Conservation (phyloP, 1,284 basidiomycete genomes). For the Irpex sp. region DNA sequence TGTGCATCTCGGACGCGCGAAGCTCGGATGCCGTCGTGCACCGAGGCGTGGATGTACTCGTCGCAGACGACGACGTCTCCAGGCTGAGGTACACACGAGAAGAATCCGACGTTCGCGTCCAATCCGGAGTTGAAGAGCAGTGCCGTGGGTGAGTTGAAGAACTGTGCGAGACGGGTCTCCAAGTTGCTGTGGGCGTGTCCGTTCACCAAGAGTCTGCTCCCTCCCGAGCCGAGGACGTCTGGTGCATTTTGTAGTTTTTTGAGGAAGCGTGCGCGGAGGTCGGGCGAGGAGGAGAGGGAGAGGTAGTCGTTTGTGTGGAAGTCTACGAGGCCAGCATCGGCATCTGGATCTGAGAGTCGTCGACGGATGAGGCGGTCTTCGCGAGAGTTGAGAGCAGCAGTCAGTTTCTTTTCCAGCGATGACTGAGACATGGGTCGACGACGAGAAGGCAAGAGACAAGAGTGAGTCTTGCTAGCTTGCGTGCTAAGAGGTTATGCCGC, state of each 20-base stretch:
- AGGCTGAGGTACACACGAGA: conserved; percentile 77
- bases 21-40: conserved; percentile 85
- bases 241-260: conserved; percentile 46
- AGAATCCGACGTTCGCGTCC: conserved; percentile 92
- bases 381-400: conserved; percentile 55
- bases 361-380: conserved; percentile 61
- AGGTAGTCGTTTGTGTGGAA: conserved; percentile 96
- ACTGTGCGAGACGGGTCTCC: conserved; percentile 61
- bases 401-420: conserved; percentile 36
- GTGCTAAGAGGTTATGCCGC: not conserved
- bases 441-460: not conserved
- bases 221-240: conserved; percentile 83
- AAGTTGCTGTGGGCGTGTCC: conserved; percentile 63
- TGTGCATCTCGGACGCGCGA: conserved; percentile 45
- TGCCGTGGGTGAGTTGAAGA: conserved; percentile 66
- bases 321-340: conserved; percentile 49
- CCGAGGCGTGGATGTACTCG: conserved; percentile 88
- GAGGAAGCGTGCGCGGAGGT: conserved; percentile 59
- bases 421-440: conserved; percentile 19
- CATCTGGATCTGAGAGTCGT: conserved; percentile 48
- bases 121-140: conserved; percentile 94
- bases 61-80: conserved; percentile 85
- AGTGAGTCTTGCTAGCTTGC: not conserved
- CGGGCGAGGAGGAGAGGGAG: conserved; percentile 66
- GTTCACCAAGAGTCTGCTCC: conserved; percentile 89